Percentiles rank a stretch among this genome's conserved stretches.
phyloP scores from a whole-genome alignment of 257 asterid genomes.

The Catharanthus roseus region DNA sequence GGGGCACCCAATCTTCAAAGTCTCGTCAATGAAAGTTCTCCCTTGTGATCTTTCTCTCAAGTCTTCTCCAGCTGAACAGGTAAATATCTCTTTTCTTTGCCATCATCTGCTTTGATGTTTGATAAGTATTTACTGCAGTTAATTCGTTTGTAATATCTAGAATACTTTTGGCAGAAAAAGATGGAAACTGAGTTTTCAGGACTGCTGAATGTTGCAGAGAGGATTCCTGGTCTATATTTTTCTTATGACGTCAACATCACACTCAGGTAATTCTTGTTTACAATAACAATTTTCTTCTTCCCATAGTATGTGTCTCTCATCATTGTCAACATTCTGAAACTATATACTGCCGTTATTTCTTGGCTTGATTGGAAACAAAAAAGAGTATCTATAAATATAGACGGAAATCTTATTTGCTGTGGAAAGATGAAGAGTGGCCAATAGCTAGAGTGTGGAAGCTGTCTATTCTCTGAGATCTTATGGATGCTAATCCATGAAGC shows the following conservation, averaged over 20 bases:
- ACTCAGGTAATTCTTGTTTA: conserved; percentile 48
- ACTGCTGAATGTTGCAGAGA: conserved; percentile 63
- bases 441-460: neutral
- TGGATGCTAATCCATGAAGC: neutral
- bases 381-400: neutral
- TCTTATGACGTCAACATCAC: conserved; percentile 91
- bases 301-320: neutral
- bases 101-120: conserved; percentile 18
- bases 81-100: conserved; percentile 16
- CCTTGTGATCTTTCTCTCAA: conserved; percentile 80
- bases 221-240: conserved; percentile 71
- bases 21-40: conserved; percentile 62
- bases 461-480: neutral
- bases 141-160: conserved; percentile 18
- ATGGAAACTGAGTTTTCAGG: conserved; percentile 70
- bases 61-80: conserved; percentile 70
- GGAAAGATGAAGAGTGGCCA: neutral
- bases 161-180: conserved; percentile 52
- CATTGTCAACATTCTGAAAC: neutral
- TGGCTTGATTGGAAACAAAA: neutral
- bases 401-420: neutral
- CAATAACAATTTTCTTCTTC: neutral
- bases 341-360: neutral
- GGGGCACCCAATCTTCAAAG: conserved; percentile 76
- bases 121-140: conserved; percentile 17